phyloP scores from a whole-genome alignment of 2,329 filamentous ascomycete genomes.

The Neopestalotiopsis clavispora region DNA sequence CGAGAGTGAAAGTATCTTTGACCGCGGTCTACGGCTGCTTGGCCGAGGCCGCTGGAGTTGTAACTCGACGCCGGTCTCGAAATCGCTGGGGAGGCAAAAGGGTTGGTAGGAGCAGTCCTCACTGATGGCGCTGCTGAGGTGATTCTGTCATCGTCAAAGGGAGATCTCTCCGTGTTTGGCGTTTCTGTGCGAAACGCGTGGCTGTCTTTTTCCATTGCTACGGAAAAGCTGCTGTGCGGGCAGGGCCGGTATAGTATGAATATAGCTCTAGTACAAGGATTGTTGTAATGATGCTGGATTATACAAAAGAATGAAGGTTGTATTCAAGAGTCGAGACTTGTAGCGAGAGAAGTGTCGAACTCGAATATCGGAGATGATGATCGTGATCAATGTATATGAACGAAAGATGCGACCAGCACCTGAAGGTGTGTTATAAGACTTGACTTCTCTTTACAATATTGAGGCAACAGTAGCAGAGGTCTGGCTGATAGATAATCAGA shows the following conservation, averaged over 20 bases:
- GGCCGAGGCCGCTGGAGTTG: constrained; percentile 45
- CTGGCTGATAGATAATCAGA: constrained; percentile 6
- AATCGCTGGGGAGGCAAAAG: constrained; percentile 47
- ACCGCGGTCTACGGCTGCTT: constrained; percentile 41
- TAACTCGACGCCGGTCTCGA: constrained; percentile 51
- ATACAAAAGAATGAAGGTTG: background rate
- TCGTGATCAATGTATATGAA: background rate
- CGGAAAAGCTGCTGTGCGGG: constrained; percentile 18
- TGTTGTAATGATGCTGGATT: background rate
- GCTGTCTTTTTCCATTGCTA: constrained; percentile 41
- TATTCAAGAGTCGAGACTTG: background rate
- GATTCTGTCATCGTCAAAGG: constrained; percentile 41
- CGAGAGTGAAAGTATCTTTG: constrained; percentile 75
- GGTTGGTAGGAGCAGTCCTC: constrained; percentile 41
- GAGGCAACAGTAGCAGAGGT: background rate
- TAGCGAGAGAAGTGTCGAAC: background rate
- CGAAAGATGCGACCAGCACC: background rate
- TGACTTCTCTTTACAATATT: background rate
- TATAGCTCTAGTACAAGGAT: background rate
- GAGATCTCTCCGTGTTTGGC: constrained; percentile 45
- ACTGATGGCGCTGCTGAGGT: constrained; percentile 41
- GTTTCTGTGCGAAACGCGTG: constrained; percentile 38
- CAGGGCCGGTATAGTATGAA: background rate
- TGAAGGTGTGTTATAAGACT: background rate
- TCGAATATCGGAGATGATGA: background rate